Evolutionary conservation across 805 yeast genomes (phyloP).

Genomic region (Cyberlindnera mycetangii): DNA sequence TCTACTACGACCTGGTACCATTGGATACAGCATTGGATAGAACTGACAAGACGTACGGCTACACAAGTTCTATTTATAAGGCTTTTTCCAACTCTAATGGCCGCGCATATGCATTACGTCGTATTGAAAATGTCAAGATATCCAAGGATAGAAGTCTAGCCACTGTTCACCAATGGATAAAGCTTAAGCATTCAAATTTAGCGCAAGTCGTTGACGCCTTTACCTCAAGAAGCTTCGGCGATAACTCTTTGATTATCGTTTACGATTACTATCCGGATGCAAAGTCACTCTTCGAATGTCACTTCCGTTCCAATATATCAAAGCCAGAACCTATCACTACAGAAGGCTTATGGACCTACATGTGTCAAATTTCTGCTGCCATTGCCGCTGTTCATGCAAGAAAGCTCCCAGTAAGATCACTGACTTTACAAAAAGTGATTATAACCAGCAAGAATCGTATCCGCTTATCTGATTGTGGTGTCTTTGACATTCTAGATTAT

Average conservation of each 20-base stretch:
- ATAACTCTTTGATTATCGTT: slow-evolving; percentile 67
- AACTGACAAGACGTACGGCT: slow-evolving; percentile 41
- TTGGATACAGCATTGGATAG: slow-evolving; percentile 52
- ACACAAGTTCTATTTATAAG: slow-evolving; percentile 65
- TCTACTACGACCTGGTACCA: slow-evolving; percentile 83
- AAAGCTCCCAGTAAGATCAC: slow-evolving; percentile 59
- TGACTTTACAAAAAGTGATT: slow-evolving; percentile 67
- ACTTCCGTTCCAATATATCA: slow-evolving; percentile 44
- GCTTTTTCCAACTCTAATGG: slow-evolving; percentile 81
- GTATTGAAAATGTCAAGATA: slow-evolving; percentile 60
- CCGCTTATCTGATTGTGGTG: slow-evolving; percentile 68
- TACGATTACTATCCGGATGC: slow-evolving; percentile 86
- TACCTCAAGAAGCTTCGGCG: slow-evolving; percentile 83
- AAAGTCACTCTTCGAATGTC: slow-evolving; percentile 65
- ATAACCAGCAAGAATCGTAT: slow-evolving; percentile 71
- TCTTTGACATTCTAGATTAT: slow-evolving; percentile 58
- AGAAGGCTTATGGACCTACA: slow-evolving; percentile 68
- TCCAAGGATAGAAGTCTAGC: slow-evolving; percentile 58
- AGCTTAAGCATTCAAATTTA: slow-evolving; percentile 52
- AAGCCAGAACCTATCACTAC: slow-evolving; percentile 54
- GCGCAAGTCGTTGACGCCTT: slow-evolving; percentile 77
- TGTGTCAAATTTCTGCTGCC: slow-evolving; percentile 73
- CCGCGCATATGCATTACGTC: slow-evolving; percentile 66
- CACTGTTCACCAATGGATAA: slow-evolving; percentile 65
- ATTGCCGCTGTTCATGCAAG: slow-evolving; percentile 60